Evolutionary conservation across 306 rosid species (phyloP).

Genomic region (Fragaria nilgerrensis): DNA sequence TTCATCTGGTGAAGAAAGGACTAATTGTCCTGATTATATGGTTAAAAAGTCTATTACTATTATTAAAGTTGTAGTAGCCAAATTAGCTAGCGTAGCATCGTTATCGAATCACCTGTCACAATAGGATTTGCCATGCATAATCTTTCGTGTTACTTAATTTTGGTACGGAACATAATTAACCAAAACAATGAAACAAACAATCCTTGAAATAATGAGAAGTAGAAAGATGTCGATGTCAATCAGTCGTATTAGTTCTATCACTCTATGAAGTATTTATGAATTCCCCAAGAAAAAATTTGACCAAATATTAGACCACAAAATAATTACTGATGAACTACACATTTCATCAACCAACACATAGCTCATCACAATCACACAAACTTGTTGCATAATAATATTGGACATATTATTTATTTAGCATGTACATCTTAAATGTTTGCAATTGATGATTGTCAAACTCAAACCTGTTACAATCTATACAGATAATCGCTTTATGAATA

Average conservation of each 20-base stretch:
- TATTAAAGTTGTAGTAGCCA: background rate
- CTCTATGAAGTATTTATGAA: background rate
- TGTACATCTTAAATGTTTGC: background rate
- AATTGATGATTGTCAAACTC: background rate
- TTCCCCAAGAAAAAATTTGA: background rate
- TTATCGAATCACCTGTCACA: background rate
- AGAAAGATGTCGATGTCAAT: background rate
- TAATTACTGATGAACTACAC: background rate
- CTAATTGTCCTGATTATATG: conserved; percentile 13
- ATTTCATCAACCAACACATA: background rate
- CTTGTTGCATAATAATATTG: background rate
- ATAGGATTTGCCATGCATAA: background rate
- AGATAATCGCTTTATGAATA: background rate
- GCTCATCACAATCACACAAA: background rate
- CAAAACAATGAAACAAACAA: background rate
- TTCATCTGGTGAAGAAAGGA: background rate
- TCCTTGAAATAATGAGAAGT: background rate
- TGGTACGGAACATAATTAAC: background rate
- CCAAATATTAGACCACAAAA: background rate
- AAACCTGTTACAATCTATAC: background rate
- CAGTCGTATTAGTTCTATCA: background rate
- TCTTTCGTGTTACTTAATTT: background rate
- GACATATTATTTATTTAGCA: background rate
- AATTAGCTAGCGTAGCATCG: background rate
- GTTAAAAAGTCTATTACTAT: conserved; percentile 43